A percentile compares a stretch with the other conserved stretches of the same genome.
Conservation (phyloP, 192 early-diverging fungal species). For the Oehlia diaphana region DNA sequence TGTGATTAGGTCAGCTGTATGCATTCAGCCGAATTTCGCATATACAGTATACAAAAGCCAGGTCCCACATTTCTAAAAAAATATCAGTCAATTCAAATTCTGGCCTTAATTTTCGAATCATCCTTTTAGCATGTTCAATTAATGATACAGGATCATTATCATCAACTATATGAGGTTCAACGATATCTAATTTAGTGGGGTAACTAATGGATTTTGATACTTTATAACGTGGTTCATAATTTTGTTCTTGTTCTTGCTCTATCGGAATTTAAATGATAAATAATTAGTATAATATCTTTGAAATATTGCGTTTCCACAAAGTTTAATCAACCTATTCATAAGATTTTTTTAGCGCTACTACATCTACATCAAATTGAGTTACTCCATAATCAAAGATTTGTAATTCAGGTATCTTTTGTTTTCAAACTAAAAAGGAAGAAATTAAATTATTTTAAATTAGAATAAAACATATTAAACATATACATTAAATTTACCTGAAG, state of each 20-base stretch:
- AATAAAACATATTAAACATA: background rate
- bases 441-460: too few species aligned
- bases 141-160: too few species aligned
- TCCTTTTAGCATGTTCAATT: too few species aligned
- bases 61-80: too few species aligned
- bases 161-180: too few species aligned
- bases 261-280: background rate
- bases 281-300: background rate
- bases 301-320: background rate
- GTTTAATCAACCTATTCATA: background rate
- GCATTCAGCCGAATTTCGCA: too few species aligned
- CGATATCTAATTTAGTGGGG: too few species aligned
- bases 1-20: too few species aligned
- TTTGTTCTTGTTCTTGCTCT: background rate
- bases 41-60: too few species aligned
- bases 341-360: background rate
- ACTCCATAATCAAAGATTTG: background rate
- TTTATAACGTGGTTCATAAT: background rate
- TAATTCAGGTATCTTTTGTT: conserved; percentile 3
- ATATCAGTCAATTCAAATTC: too few species aligned
- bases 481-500: background rate
- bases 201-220: too few species aligned
- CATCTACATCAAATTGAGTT: background rate
- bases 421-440: background rate
- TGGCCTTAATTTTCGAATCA: too few species aligned